Evolutionary conservation across 1,139 yeast genomes (phyloP).

Genomic region (Diutina rugosa): DNA sequence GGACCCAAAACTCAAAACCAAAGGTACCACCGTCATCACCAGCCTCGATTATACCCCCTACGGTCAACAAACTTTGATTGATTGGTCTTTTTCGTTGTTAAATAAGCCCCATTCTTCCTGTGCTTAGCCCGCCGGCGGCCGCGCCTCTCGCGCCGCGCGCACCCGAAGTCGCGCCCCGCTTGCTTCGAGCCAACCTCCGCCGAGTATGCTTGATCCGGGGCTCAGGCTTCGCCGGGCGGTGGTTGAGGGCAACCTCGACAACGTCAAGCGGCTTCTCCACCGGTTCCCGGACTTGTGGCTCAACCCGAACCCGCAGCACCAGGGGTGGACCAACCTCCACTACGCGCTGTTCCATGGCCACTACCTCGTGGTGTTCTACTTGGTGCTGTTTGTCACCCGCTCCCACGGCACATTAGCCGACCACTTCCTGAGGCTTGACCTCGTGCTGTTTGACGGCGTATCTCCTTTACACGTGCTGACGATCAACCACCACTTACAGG

Average conservation of each 20-base stretch:
- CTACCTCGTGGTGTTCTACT: slow-evolving; percentile 59
- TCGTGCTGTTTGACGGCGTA: slow-evolving; percentile 48
- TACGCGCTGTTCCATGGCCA: slow-evolving; percentile 78
- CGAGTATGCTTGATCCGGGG: background rate
- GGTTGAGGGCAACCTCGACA: slow-evolving; percentile 54
- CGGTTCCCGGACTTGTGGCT: slow-evolving; percentile 70
- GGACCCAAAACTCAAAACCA: too few relatives aligned
- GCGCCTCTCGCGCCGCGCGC: too few relatives aligned
- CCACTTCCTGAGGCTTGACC: slow-evolving; percentile 11
- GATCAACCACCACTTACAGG: slow-evolving; percentile 53
- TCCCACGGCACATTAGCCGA: slow-evolving; percentile 1
- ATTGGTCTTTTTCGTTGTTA: too few relatives aligned
- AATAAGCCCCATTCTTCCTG: too few relatives aligned
- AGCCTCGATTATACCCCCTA: too few relatives aligned
- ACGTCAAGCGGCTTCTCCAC: slow-evolving; percentile 56
- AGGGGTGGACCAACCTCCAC: slow-evolving; percentile 88
- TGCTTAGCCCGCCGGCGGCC: too few relatives aligned
- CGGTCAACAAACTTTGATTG: too few relatives aligned
- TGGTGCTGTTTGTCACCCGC: slow-evolving; percentile 24
- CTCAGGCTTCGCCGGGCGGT: slow-evolving; percentile 64
- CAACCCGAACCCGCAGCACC: slow-evolving; percentile 48
- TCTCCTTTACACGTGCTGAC: slow-evolving; percentile 74
- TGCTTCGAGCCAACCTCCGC: background rate
- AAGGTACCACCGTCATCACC: too few relatives aligned
- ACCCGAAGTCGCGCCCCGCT: too few relatives aligned